Evolutionary conservation across 306 rosid genomes (phyloP).

Genomic region (Trifolium repens): DNA sequence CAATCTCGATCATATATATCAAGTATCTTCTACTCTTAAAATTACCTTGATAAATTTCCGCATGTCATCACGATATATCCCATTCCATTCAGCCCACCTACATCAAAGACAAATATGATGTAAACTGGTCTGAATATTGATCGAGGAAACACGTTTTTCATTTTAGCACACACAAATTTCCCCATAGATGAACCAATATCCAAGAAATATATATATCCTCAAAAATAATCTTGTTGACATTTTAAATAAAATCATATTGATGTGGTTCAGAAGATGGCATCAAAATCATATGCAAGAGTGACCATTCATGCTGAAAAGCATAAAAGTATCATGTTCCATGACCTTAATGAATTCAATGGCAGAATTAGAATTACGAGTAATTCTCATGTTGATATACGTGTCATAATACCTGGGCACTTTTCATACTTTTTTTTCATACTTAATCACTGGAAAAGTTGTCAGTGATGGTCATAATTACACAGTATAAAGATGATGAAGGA

Average conservation of each 20-base stretch:
- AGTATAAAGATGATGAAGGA: background rate
- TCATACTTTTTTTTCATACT: constrained; percentile 19
- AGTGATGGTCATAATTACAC: background rate
- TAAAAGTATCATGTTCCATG: constrained; percentile 7
- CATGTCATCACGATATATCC: constrained; percentile 86
- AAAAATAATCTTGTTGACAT: constrained; percentile 7
- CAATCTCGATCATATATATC: constrained; percentile 8
- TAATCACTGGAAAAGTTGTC: constrained; percentile 33
- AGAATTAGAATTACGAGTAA: constrained; percentile 31
- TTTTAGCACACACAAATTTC: constrained; percentile 23
- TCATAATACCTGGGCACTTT: background rate
- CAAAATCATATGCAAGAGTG: constrained; percentile 29
- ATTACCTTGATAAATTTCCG: constrained; percentile 90
- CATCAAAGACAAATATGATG: constrained; percentile 40
- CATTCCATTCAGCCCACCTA: constrained; percentile 99
- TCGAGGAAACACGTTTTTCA: constrained; percentile 13
- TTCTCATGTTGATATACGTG: constrained; percentile 20
- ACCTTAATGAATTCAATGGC: constrained; percentile 31
- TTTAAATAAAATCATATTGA: constrained; percentile 32
- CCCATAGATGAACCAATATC: constrained; percentile 7
- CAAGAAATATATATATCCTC: background rate
- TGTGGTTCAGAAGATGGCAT: constrained; percentile 14
- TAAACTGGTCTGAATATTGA: background rate
- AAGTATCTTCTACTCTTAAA: constrained; percentile 19
- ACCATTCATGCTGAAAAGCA: constrained; percentile 28